Evolutionary conservation across 352 stramenopile genomes (phyloP), one percentile per base, ranked within the genome.

Genomic region (Phytophthora quininea): DNA sequence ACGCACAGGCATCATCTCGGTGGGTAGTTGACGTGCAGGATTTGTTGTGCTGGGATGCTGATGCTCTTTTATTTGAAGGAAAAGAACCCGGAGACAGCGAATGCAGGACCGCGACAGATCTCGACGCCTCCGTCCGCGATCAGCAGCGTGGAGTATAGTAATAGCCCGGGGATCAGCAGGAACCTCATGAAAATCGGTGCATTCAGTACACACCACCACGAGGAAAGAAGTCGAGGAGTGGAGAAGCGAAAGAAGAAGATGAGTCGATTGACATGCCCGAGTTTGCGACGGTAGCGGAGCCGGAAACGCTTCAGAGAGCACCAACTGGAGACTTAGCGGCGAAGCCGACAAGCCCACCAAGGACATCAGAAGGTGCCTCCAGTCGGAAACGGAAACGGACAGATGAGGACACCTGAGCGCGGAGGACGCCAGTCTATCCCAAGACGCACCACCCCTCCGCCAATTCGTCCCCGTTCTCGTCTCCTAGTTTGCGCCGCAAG

Each of bases 151-250:
- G 77, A 77, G n/a, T 73, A 62, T 46, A 77, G 67, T 32, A 92
- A 24, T 24, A 24, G 81, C 38, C 86, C 86, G 6, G 73, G 72
- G 14, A 77, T 94, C 45, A 94, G 74, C 68, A 89, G 84, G 32
- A 91, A 94, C 64, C 62, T 94, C 31, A 91, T 92, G 83, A 90
- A 93, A 53, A 80, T 91, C 60, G 86, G 86, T 42, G 86, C 80
- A 4, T 94, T 94, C 30, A 92, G 63, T 88, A 82, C 59, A 90
- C 86, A 9, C 86, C 86, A 40, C 80, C 79, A 19, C 82, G 61
- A 29, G 62, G 47, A 2, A 72, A 73, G 24, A 83, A 70, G 35
- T 58, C 71, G 8, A 70, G 46, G 24, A 52, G 11, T 35, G 54
- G 30, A 4, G 61, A 70, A 42, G 51, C 62, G 14, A 69, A 73